These are phyloP conservation scores for Combretum micranthum DNA, from an alignment of 345 rosid species.

Conservation along the genomic window DNA sequence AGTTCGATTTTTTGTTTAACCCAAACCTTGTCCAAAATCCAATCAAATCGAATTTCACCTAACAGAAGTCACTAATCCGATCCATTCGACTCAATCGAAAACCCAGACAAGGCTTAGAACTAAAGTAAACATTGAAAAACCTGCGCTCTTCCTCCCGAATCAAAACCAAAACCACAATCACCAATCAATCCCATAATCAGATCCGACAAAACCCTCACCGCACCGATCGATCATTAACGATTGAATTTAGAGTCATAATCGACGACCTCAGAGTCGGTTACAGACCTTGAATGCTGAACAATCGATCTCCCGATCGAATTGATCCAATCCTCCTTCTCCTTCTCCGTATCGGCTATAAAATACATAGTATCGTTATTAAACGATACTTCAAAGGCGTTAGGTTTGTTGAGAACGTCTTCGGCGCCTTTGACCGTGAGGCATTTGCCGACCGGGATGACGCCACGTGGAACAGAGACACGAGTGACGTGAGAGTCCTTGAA, in stretches of 20 bases:
- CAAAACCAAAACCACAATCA: no score
- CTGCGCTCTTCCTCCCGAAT: no score
- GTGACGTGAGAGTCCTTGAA: constrained; percentile 52
- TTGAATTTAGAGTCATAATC: constrained; percentile 41
- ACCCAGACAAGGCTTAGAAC: no score
- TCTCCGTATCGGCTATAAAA: constrained; percentile 71
- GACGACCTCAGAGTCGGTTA: constrained; percentile 74
- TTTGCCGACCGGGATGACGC: constrained; percentile 50
- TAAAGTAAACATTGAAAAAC: no score
- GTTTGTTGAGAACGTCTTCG: constrained; percentile 66
- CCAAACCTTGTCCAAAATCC: no score
- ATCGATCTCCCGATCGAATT: constrained; percentile 81
- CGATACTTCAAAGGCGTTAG: constrained; percentile 70
- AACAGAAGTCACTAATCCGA: no score
- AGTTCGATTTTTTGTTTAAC: no score
- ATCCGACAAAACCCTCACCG: no score
- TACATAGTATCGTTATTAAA: constrained; percentile 54
- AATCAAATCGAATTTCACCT: no score
- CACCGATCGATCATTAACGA: not conserved
- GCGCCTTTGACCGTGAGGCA: constrained; percentile 89
- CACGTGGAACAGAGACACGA: constrained; percentile 61
- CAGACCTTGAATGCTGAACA: constrained; percentile 72
- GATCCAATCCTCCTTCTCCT: constrained; percentile 90
- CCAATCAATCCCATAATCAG: not conserved
- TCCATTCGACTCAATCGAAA: no score